Percentiles rank a stretch among this genome's conserved stretches.
These are phyloP conservation scores for Bryoerythrophyllum caledonicum DNA, from an alignment of 225 moss, liverwort and hornwort species.

Conservation along the genomic window DNA sequence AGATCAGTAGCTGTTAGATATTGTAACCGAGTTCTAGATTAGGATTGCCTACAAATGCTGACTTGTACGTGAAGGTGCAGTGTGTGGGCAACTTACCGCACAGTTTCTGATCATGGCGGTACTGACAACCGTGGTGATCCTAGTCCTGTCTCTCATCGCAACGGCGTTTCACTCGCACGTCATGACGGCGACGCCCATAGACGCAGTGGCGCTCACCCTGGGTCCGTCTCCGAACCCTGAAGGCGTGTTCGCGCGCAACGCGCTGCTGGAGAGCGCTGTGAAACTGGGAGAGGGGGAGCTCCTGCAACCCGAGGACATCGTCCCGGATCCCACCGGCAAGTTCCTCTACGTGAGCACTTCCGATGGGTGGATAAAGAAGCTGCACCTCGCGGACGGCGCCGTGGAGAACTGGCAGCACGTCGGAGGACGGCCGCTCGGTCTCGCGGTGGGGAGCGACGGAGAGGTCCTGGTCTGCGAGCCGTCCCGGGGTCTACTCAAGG, in stretches of 20 bases:
- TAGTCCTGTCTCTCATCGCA: slow-evolving; percentile 37
- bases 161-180: slow-evolving; percentile 33
- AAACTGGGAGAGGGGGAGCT: slow-evolving; percentile 40
- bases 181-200: slow-evolving; percentile 39
- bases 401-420: slow-evolving; percentile 45
- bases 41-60: background rate
- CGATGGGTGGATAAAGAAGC: slow-evolving; percentile 60
- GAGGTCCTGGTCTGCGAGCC: slow-evolving; percentile 39
- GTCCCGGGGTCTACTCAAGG: slow-evolving; percentile 43
- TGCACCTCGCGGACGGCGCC: slow-evolving; percentile 33
- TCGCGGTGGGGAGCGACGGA: slow-evolving; percentile 34
- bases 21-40: background rate
- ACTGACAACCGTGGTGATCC: slow-evolving; percentile 10
- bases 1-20: background rate
- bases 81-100: background rate
- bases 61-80: background rate
- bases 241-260: slow-evolving; percentile 51
- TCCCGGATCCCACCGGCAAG: slow-evolving; percentile 36
- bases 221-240: slow-evolving; percentile 15
- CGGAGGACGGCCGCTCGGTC: slow-evolving; percentile 43
- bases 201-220: slow-evolving; percentile 40
- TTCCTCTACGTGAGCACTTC: slow-evolving; percentile 26
- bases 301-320: slow-evolving; percentile 49
- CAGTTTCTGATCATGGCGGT: background rate
- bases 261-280: slow-evolving; percentile 37